phyloP scores from a whole-genome alignment of 441 rosid genomes.

The Adansonia madagascariensis region DNA sequence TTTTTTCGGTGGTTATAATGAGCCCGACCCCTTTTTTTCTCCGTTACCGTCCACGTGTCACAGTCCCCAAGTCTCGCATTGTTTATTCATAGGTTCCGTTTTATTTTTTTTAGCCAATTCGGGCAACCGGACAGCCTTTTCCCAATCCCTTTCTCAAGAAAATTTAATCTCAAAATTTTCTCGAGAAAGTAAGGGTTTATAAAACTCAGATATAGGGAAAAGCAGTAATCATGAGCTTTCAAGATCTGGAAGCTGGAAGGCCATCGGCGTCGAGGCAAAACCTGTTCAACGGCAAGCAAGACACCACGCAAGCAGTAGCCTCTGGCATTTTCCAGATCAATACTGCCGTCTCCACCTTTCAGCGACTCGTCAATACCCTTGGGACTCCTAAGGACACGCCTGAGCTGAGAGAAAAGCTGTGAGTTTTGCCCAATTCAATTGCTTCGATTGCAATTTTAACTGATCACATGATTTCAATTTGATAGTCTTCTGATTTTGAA shows the following conservation, averaged over 20 bases:
- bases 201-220: background rate
- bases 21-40: too few relatives aligned
- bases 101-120: background rate
- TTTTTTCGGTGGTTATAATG: too few relatives aligned
- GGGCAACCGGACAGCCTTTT: background rate
- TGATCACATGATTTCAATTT: background rate
- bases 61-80: background rate
- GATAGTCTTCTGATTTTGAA: background rate
- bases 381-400: conserved; percentile 96
- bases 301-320: conserved; percentile 81
- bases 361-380: conserved; percentile 85
- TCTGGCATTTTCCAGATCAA: conserved; percentile 98
- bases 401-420: conserved; percentile 95
- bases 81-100: background rate
- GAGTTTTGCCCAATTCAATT: conserved; percentile 35
- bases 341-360: conserved; percentile 87
- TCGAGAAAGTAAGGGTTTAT: conserved; percentile 29
- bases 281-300: conserved; percentile 61
- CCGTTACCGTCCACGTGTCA: background rate
- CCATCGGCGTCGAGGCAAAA: conserved; percentile 51
- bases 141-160: conserved; percentile 15
- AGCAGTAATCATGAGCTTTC: conserved; percentile 69
- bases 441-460: background rate
- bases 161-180: conserved; percentile 14
- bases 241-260: conserved; percentile 80